These are phyloP conservation scores for Lactuca saligna DNA, from an alignment of 129 eudicot genomes.

Conservation along the genomic window DNA sequence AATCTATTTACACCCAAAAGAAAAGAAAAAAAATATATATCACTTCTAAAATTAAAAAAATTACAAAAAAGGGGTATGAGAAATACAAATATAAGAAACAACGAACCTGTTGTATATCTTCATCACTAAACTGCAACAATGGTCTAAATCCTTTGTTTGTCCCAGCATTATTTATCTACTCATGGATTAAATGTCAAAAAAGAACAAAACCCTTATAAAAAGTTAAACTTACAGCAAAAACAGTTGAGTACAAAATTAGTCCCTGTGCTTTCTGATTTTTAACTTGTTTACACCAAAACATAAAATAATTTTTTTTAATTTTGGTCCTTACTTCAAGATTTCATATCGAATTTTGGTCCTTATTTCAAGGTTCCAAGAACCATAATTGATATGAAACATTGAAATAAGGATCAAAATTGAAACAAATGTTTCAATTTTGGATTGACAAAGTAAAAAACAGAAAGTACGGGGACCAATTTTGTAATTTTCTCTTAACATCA, in stretches of 20 bases:
- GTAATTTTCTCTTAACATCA: not conserved
- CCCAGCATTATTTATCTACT: conserved; percentile 85
- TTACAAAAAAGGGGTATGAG: not conserved
- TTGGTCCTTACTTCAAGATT: not conserved
- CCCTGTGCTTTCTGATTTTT: not conserved
- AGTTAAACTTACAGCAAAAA: too few relatives aligned
- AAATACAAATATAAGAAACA: conserved; percentile 7
- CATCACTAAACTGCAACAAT: conserved; percentile 68
- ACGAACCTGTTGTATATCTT: conserved; percentile 76
- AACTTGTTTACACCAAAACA: not conserved
- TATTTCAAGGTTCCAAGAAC: not conserved
- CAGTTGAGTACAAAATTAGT: too few relatives aligned
- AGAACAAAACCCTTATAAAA: not conserved
- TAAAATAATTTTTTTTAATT: too few relatives aligned
- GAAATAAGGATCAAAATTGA: not conserved
- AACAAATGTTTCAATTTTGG: not conserved
- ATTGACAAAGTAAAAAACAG: not conserved
- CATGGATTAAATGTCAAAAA: conserved; percentile 4
- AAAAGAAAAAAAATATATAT: not conserved
- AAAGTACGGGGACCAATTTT: not conserved
- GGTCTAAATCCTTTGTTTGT: conserved; percentile 92
- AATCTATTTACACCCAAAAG: conserved; percentile 41
- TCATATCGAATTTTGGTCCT: not conserved
- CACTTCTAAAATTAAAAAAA: not conserved
- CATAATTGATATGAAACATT: not conserved